Evolutionary conservation across 331 rosid species (phyloP).

Genomic region (Malus hybrid): DNA sequence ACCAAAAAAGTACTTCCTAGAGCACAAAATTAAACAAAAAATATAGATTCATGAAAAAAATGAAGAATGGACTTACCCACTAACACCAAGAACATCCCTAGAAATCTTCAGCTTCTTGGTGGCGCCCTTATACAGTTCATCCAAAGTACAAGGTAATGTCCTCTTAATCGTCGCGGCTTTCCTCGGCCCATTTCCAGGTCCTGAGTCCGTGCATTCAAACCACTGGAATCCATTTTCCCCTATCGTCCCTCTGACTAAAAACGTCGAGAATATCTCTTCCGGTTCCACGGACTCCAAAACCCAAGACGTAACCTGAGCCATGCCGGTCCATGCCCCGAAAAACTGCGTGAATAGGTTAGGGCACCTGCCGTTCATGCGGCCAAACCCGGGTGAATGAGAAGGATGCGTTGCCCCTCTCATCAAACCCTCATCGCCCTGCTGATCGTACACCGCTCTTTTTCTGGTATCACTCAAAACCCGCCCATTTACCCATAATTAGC

Average conservation of each 20-base stretch:
- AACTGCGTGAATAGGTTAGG: conserved; percentile 64
- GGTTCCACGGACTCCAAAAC: conserved; percentile 28
- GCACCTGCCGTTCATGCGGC: conserved; percentile 33
- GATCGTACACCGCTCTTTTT: conserved; percentile 77
- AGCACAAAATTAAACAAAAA: neutral
- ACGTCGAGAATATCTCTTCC: neutral
- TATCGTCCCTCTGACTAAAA: no score
- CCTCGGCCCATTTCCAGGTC: conserved; percentile 25
- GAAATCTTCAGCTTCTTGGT: conserved; percentile 84
- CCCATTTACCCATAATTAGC: neutral
- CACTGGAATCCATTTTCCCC: neutral
- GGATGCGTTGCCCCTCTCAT: conserved; percentile 61
- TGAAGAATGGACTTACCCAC: conserved; percentile 44
- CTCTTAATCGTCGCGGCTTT: conserved; percentile 63
- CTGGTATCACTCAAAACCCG: conserved; percentile 85
- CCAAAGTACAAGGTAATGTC: conserved; percentile 66
- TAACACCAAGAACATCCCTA: conserved; percentile 62
- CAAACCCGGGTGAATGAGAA: conserved; percentile 47
- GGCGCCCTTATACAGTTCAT: conserved; percentile 79
- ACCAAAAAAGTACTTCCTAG: no score
- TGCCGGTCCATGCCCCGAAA: conserved; percentile 25
- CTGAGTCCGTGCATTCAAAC: no score
- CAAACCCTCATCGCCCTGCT: conserved; percentile 84
- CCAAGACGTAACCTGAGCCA: neutral
- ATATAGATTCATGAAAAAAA: neutral